These are phyloP conservation scores for Nitzschia putrida DNA, from an alignment of 108 stramenopile species.

Conservation along the genomic window DNA sequence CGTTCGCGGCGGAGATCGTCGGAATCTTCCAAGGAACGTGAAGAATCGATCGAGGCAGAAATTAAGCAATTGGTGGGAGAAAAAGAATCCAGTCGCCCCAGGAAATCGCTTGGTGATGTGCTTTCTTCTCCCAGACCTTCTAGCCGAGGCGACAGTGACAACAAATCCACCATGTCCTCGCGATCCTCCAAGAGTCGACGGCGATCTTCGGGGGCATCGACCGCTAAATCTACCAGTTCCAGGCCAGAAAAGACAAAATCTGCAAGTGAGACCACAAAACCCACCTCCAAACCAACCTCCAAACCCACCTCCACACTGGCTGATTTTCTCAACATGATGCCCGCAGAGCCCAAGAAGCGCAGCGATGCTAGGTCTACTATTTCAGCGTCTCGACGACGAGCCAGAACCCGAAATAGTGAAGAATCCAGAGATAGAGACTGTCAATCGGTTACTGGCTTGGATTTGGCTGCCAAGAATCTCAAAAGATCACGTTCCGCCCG, in stretches of 20 bases:
- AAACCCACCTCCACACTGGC: slow-evolving; percentile 10
- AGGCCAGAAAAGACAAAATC: background rate
- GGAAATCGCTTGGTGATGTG: no score
- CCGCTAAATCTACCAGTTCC: background rate
- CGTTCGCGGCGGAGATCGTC: slow-evolving; percentile 15
- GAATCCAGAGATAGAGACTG: slow-evolving; percentile 1
- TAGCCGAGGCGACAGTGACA: background rate
- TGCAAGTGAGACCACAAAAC: background rate
- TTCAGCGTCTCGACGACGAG: slow-evolving; percentile 1
- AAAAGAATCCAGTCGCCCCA: background rate
- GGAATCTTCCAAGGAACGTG: background rate
- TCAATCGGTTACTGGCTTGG: slow-evolving; percentile 3
- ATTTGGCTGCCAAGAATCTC: background rate
- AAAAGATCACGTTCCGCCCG: slow-evolving; percentile 9
- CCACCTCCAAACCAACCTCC: background rate
- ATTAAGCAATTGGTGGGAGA: background rate
- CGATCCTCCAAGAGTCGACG: slow-evolving; percentile 7
- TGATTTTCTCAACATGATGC: slow-evolving; percentile 3
- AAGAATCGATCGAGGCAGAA: slow-evolving; percentile 10
- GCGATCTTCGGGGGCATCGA: slow-evolving; percentile 3
- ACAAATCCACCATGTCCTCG: slow-evolving; percentile 7
- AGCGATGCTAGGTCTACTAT: slow-evolving; percentile 17
- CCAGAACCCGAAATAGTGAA: background rate
- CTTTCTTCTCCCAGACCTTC: background rate
- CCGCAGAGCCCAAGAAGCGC: slow-evolving; percentile 7